These are phyloP conservation scores for Porphyra umbilicalis DNA, from an alignment of 31 red algal genomes.

Conservation along the genomic window DNA sequence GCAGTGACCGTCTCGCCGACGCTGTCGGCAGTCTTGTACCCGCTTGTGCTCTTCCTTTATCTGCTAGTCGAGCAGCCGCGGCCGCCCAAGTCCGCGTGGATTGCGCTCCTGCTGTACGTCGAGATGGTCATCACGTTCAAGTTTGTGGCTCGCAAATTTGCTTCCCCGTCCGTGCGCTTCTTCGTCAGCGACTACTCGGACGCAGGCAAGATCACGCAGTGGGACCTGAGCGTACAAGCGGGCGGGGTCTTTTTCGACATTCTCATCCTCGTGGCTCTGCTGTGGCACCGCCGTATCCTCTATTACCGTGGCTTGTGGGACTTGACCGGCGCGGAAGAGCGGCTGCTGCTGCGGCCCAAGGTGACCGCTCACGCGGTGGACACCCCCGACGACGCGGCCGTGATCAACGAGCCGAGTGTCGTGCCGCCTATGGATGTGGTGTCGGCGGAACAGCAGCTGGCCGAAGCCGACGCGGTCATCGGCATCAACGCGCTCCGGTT, in stretches of 20 bases:
- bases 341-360: constrained; percentile 25
- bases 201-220: neutral
- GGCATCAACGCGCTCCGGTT: neutral
- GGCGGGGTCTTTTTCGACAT: constrained; percentile 60
- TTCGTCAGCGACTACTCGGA: constrained; percentile 11
- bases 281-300: constrained; percentile 39
- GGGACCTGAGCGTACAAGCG: neutral
- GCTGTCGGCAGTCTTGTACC: constrained; percentile 37
- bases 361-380: constrained; percentile 12
- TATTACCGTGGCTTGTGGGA: constrained; percentile 61
- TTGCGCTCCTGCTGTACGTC: constrained; percentile 32
- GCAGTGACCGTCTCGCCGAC: constrained; percentile 35
- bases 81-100: constrained; percentile 50
- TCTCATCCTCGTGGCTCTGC: constrained; percentile 28
- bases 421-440: neutral
- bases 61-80: constrained; percentile 59
- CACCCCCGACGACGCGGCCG: neutral
- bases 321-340: constrained; percentile 26
- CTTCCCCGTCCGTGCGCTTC: constrained; percentile 15
- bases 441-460: constrained; percentile 12
- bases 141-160: constrained; percentile 28
- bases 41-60: constrained; percentile 39
- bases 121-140: constrained; percentile 42
- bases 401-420: neutral
- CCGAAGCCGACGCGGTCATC: neutral